phyloP scores from a whole-genome alignment of 345 rosid genomes.

The Luvunga scandens region DNA sequence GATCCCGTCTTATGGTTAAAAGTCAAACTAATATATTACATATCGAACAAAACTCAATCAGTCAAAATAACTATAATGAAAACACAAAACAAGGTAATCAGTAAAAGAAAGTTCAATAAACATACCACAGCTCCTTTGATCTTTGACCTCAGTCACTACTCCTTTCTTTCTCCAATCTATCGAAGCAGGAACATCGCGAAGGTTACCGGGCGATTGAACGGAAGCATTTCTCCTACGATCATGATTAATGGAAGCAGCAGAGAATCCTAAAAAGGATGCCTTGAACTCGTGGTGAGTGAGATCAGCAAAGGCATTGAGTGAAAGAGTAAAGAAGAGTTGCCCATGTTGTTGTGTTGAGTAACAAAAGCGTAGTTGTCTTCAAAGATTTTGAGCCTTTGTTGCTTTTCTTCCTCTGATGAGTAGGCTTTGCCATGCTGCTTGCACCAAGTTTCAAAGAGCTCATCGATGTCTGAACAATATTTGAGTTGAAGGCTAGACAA shows the following conservation, averaged over 20 bases:
- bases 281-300: slow-evolving; percentile 81
- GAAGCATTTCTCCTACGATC: slow-evolving; percentile 16
- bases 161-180: slow-evolving; percentile 86
- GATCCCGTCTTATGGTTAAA: background rate
- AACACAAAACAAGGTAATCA: background rate
- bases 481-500: slow-evolving; percentile 22
- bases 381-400: slow-evolving; percentile 54
- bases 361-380: slow-evolving; percentile 67
- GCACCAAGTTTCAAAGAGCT: slow-evolving; percentile 71
- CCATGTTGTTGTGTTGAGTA: slow-evolving; percentile 48
- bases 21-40: background rate
- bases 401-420: slow-evolving; percentile 55
- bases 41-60: background rate
- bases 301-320: slow-evolving; percentile 84
- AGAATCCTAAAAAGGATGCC: slow-evolving; percentile 67
- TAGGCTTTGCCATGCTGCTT: slow-evolving; percentile 54
- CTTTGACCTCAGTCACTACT: slow-evolving; percentile 77
- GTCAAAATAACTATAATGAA: background rate
- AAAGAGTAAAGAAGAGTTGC: slow-evolving; percentile 49
- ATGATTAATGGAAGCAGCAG: slow-evolving; percentile 29
- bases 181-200: slow-evolving; percentile 48
- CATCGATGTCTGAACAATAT: slow-evolving; percentile 38
- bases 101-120: background rate
- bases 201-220: slow-evolving; percentile 2
- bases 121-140: slow-evolving; percentile 86